Percentiles rank a stretch among this genome's conserved stretches.
Evolutionary conservation across 108 stramenopile genomes (phyloP).

Genomic region (Cyclotella cryptica): DNA sequence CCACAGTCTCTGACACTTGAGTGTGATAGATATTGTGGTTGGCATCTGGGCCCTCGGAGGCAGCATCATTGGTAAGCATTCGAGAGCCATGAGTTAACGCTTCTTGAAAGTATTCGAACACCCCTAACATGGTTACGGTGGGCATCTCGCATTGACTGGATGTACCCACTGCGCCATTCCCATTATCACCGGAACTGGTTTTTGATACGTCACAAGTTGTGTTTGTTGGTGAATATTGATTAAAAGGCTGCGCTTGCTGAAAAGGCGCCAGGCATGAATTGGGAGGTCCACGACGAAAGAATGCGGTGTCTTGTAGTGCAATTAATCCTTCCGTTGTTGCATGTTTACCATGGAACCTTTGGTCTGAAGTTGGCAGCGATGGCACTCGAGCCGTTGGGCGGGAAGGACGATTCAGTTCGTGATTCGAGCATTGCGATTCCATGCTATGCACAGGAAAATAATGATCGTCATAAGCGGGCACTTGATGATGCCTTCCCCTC

Average conservation of each 20-base stretch:
- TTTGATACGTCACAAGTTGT: not conserved
- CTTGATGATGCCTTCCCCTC: too few species aligned
- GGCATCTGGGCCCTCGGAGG: not conserved
- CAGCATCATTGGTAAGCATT: not conserved
- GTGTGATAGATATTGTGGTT: not conserved
- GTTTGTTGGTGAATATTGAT: not conserved
- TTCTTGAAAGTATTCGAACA: slow-evolving; percentile 19
- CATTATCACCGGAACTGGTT: not conserved
- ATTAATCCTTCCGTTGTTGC: not conserved
- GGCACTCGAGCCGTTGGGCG: too few species aligned
- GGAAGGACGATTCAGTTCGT: too few species aligned
- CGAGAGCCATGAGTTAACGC: not conserved
- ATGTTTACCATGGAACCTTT: not conserved
- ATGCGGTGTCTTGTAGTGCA: not conserved
- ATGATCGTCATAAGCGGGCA: too few species aligned
- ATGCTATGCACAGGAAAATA: too few species aligned
- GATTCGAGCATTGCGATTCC: too few species aligned
- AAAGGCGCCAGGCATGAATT: slow-evolving; percentile 3
- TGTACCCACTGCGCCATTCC: not conserved
- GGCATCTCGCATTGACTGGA: not conserved
- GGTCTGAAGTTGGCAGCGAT: not conserved
- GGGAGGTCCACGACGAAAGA: not conserved
- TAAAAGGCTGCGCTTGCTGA: not conserved
- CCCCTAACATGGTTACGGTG: slow-evolving; percentile 1
- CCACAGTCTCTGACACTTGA: not conserved